Base-by-base conservation (phyloP, 1,284 basidiomycete species). In the Albatrellus sp. region DNA sequence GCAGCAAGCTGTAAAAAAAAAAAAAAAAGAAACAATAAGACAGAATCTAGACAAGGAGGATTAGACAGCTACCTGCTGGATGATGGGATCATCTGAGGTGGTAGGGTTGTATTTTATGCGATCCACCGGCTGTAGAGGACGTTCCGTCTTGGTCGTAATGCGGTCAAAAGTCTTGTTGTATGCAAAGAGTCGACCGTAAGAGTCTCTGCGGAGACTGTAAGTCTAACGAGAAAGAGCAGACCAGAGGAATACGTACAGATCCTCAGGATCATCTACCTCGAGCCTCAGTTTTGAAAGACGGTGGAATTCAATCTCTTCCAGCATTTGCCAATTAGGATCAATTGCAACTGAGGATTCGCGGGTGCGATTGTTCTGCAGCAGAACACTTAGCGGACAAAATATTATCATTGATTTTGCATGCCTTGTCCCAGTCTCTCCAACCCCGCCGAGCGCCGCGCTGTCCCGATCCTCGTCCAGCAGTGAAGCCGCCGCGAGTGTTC, bases 131-230 rank as follows among this genome's bases (percentile, higher is more conserved):
- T 97, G 90, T 31, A 99, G 75, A 39, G 90, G 83, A 54, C 82
- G 80, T 61, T 96, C 90, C 13, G 82, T 85, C 67, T 92, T 91
- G 41, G 93, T 97, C 44, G 84, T 93, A 62, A 98, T 78, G 54
- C 93, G 90, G 67, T 99, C 96, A 63, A 91, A 98, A 5, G 81
- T 68, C 64, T 94, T 94, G 59, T 98, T 93, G 67, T 98, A 99
- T 9, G 86, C 77, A 62, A 85, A 93, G 38, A 99, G 68, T 43
- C 87, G 85, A 45, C 96, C 96, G 60, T 94, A 90, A 1, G 81
- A 72, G 34, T 87, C 86, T 43, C 90, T 93, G 55, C 5, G 43
- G 42, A 39, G 32, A 49, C 38, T 16, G 30, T 38, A 12, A 49
- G 44, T 39, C 35, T 45, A 34, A 43, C 37, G 40, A 50, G 29